A percentile compares a stretch with the other conserved stretches of the same genome.
phyloP scores from a whole-genome alignment of 2,329 filamentous ascomycete species.

The Talaromyces funiculosus region DNA sequence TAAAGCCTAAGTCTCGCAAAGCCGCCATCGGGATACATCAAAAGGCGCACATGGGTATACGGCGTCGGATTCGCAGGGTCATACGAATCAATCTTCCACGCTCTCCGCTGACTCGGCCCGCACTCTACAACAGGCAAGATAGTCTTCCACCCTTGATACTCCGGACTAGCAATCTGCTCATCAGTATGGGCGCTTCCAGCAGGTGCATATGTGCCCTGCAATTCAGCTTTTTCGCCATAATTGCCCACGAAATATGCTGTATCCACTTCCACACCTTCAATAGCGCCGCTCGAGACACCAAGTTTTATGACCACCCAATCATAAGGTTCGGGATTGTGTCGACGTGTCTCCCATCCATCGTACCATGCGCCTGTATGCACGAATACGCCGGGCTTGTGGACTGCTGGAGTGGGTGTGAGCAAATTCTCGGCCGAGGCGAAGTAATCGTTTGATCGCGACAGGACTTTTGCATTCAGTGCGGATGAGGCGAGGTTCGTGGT shows the following conservation, averaged over 20 bases:
- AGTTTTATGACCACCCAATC: conserved; percentile 58
- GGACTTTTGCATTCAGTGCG: conserved; percentile 48
- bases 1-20: conserved; percentile 40
- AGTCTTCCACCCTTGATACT: conserved; percentile 34
- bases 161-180: conserved; percentile 27
- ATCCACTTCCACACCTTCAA: conserved; percentile 42
- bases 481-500: conserved; percentile 46
- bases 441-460: conserved; percentile 56
- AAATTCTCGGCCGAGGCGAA: conserved; percentile 57
- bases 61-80: conserved; percentile 25
- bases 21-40: conserved; percentile 44
- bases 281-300: conserved; percentile 42
- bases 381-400: conserved; percentile 55
- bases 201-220: conserved; percentile 32
- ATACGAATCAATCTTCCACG: conserved; percentile 32
- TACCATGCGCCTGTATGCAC: conserved; percentile 59
- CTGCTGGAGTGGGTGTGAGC: conserved; percentile 50
- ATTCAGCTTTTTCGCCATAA: conserved; percentile 38
- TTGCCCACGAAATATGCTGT: conserved; percentile 44
- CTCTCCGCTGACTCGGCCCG: conserved; percentile 38
- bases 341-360: conserved; percentile 59
- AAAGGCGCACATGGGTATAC: conserved; percentile 39
- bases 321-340: conserved; percentile 53
- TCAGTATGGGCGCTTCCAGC: conserved; percentile 20
- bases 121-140: conserved; percentile 35